Base-by-base conservation (phyloP, 2,329 filamentous ascomycete species). In the Ophiostoma sp. region DNA sequence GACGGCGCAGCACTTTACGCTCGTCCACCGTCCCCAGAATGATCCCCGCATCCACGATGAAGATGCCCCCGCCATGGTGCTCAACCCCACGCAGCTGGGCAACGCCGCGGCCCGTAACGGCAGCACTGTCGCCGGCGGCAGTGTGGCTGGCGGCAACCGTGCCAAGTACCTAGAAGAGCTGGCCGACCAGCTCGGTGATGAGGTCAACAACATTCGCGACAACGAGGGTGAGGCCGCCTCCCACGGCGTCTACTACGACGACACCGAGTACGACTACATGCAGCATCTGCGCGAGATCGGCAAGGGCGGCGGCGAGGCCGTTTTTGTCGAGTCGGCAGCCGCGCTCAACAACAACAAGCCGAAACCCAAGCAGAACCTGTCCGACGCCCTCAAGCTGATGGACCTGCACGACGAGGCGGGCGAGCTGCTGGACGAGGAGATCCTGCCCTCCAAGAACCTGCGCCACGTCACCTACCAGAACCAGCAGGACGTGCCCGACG, bases 221-320 rank as follows among this genome's bases (percentile, higher is more conserved):
- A 98, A 99, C 79, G 95, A 99, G 80, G 96, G 96, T 76, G 94
- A 99, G 81, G 95, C 96, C 10, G 95, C 96, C 74, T 92, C 91
- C 78, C 88, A 97, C 80, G 95, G 95, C 73, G 87, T 99, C 74
- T 99, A 91, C 83, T 99, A 86, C 79, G 96, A 99, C 80, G 95
- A 99, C 80, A 90, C 92, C 74, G 87, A 92, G 77, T 99, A 99
- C 81, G 95, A 99, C 80, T 99, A 99, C 82, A 99, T 99, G 95
- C 95, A 99, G 80, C 95, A 99, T 80, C 83, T 99, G 85, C 90
- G 93, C 70, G 95, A 98, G 76, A 82, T 99, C n/a, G 89, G 89
- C 71, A 80, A 83, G 62, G 92, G 86, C 6, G 87, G 87, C 33
- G 91, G 91, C 39, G 90, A 93, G 70, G 87, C 90, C 39, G 89